A percentile compares a stretch with the other conserved stretches of the same genome.
Evolutionary conservation across 352 stramenopile genomes (phyloP).

Genomic region (Globisporangium polare): DNA sequence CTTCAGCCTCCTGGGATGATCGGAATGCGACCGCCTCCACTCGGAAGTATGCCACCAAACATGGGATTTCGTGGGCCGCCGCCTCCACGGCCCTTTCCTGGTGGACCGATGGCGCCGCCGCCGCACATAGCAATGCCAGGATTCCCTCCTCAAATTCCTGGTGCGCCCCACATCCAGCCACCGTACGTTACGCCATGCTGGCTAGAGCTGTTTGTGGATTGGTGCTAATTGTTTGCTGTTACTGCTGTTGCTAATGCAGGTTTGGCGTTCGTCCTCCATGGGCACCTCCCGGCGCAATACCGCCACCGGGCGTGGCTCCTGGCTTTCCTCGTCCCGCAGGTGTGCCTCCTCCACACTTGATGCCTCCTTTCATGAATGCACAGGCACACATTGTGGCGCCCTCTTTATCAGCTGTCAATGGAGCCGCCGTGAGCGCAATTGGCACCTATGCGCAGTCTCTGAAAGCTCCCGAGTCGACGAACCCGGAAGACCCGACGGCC

Average conservation of each 20-base stretch:
- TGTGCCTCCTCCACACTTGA: constrained; percentile 6
- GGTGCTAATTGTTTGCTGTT: not conserved
- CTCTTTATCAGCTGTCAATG: not conserved
- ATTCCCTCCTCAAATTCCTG: constrained; percentile 12
- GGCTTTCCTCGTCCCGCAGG: constrained; percentile 9
- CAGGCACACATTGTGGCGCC: constrained; percentile 3
- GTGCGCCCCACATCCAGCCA: constrained; percentile 4
- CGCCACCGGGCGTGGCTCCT: not conserved
- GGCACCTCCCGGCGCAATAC: constrained; percentile 10
- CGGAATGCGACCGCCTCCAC: constrained; percentile 46
- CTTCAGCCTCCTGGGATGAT: constrained; percentile 45
- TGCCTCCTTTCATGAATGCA: constrained; percentile 27
- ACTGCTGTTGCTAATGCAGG: not conserved
- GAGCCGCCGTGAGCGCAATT: constrained; percentile 4
- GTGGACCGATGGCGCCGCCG: constrained; percentile 27
- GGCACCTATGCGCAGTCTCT: constrained; percentile 8
- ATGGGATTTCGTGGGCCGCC: constrained; percentile 25
- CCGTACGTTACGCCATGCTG: not conserved
- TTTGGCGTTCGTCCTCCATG: constrained; percentile 16
- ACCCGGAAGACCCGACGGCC: constrained; percentile 22
- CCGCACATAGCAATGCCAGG: constrained; percentile 12
- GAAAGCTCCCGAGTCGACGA: constrained; percentile 18
- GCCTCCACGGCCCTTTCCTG: constrained; percentile 29
- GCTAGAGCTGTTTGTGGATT: too few species aligned
- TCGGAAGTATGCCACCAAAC: constrained; percentile 2